Evolutionary conservation across 768 basidiomycete genomes (phyloP), one percentile per base, ranked within the genome.

Genomic region (Suillus sp.): DNA sequence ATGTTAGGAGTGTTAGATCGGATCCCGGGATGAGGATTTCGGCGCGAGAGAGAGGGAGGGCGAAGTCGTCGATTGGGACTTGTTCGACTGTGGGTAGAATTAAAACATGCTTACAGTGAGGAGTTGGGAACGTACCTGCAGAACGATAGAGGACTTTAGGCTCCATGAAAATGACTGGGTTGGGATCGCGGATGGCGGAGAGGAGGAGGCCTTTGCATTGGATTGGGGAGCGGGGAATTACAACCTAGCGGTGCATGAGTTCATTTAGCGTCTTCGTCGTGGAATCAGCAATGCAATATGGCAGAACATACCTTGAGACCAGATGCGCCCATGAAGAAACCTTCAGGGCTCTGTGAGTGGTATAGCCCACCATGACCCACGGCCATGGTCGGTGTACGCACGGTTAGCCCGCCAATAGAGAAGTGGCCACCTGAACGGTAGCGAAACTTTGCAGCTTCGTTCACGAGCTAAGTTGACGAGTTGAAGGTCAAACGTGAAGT

Each of bases 111-210:
- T 58, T 16, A 8, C 22, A 35, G 18, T 43, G 37, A 18, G 50
- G 34, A 27, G 43, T 32, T 13, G 16, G 54, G 20, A 59, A 63
- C 27, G 56, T 67, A 91, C 91, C 85, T 69, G 95, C 86, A 51
- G 95, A 95, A 57, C 95, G 89, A 73, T 98, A 98, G 16, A 98
- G 79, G 62, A 96, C 85, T 79, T 98, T 89, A 51, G 95, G 95
- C 74, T 98, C 95, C 89, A 98, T 93, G 75, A 98, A 93, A 50
- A 98, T 86, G 16, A 95, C 92, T 0, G 96, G 96, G 70, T 96
- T 96, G 0, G 93, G 92, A 70, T 98, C 95, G 40, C 95, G 86
- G 60, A 98, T 93, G 0, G 94, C 88, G 18, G 87, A 85, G 10
- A 97, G 5, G 25, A 98, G 79, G 2, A 98, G 80, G 1, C 95